These are phyloP conservation scores for Eremothecium cymbalariae DNA, from an alignment of 1,139 yeast genomes.

Conservation along the genomic window DNA sequence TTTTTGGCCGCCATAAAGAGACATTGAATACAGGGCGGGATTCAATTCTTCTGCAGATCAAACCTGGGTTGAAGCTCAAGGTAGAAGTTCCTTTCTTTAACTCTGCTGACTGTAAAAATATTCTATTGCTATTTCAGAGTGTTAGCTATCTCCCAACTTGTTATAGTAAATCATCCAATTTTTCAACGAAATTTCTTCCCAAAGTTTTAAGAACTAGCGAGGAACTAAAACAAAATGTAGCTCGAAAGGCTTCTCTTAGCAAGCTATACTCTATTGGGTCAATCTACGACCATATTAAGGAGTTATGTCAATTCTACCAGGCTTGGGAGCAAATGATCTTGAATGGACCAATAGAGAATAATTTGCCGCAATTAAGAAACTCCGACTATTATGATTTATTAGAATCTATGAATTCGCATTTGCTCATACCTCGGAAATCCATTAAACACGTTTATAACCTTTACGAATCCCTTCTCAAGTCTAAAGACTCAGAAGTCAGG, in stretches of 20 bases:
- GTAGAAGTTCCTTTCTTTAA: slow-evolving; percentile 19
- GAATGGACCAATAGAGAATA: slow-evolving; percentile 3
- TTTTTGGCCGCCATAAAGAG: slow-evolving; percentile 20
- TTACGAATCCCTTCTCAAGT: slow-evolving; percentile 8
- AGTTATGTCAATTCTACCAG: slow-evolving; percentile 20
- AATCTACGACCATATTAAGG: slow-evolving; percentile 18
- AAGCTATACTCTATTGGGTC: slow-evolving; percentile 10
- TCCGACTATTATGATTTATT: slow-evolving; percentile 8
- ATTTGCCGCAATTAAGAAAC: slow-evolving; percentile 1
- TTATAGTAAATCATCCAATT: slow-evolving; percentile 27
- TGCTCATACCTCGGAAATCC: slow-evolving; percentile 7
- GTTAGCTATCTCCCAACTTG: slow-evolving; percentile 29
- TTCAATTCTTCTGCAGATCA: slow-evolving; percentile 9
- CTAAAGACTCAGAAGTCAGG: slow-evolving; percentile 12
- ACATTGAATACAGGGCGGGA: slow-evolving; percentile 9
- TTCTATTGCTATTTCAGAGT: slow-evolving; percentile 28
- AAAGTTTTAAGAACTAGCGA: slow-evolving; percentile 20
- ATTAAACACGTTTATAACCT: slow-evolving; percentile 4
- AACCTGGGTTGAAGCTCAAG: slow-evolving; percentile 8
- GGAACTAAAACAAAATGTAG: slow-evolving; percentile 11
- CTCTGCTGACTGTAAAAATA: slow-evolving; percentile 24
- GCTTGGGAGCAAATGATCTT: slow-evolving; percentile 19
- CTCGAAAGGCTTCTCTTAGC: slow-evolving; percentile 8
- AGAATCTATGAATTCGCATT: slow-evolving; percentile 13
- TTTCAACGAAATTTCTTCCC: slow-evolving; percentile 27